phyloP scores from a whole-genome alignment of 2,329 filamentous ascomycete species.

The Capronia epimyces region DNA sequence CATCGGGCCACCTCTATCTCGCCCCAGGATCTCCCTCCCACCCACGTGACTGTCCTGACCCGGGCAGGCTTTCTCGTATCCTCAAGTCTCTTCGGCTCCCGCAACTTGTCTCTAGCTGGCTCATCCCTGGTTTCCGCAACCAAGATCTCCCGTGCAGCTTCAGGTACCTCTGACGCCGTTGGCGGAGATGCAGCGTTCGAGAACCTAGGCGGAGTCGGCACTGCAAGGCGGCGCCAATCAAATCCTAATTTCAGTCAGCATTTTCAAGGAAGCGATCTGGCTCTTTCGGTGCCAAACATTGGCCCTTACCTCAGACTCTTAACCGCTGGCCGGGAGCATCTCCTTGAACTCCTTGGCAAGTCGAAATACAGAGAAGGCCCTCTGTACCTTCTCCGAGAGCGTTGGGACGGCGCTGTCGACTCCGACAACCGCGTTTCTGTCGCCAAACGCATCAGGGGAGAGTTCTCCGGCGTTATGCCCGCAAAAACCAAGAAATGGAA shows the following conservation, averaged over 20 bases:
- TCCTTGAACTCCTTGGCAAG: slow-evolving; percentile 50
- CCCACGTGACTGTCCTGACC: slow-evolving; percentile 47
- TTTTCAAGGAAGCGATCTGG: slow-evolving; percentile 32
- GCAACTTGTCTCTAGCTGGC: slow-evolving; percentile 16
- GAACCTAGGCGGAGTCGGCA: slow-evolving; percentile 26
- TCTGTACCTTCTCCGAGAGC: slow-evolving; percentile 50
- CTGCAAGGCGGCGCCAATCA: slow-evolving; percentile 17
- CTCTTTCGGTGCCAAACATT: slow-evolving; percentile 55
- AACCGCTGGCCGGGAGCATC: slow-evolving; percentile 49
- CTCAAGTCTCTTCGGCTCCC: slow-evolving; percentile 33
- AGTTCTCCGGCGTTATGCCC: slow-evolving; percentile 52
- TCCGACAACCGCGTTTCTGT: slow-evolving; percentile 40
- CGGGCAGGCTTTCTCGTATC: slow-evolving; percentile 53
- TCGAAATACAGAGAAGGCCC: slow-evolving; percentile 50
- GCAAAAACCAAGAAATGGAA: slow-evolving; percentile 61
- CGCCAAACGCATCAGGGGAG: slow-evolving; percentile 52
- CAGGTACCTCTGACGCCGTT: slow-evolving; percentile 34
- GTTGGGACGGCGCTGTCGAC: slow-evolving; percentile 59
- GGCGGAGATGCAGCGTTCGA: slow-evolving; percentile 29
- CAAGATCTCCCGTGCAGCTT: slow-evolving; percentile 34
- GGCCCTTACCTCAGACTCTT: slow-evolving; percentile 57
- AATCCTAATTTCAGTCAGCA: slow-evolving; percentile 1
- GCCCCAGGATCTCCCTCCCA: slow-evolving; percentile 40
- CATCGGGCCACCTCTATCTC: slow-evolving; percentile 45
- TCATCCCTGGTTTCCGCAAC: slow-evolving; percentile 23